A percentile compares a stretch with the other conserved stretches of the same genome.
These are phyloP conservation scores for Cyclostephanos invisitatus DNA, from an alignment of 108 stramenopile genomes.

Conservation along the genomic window DNA sequence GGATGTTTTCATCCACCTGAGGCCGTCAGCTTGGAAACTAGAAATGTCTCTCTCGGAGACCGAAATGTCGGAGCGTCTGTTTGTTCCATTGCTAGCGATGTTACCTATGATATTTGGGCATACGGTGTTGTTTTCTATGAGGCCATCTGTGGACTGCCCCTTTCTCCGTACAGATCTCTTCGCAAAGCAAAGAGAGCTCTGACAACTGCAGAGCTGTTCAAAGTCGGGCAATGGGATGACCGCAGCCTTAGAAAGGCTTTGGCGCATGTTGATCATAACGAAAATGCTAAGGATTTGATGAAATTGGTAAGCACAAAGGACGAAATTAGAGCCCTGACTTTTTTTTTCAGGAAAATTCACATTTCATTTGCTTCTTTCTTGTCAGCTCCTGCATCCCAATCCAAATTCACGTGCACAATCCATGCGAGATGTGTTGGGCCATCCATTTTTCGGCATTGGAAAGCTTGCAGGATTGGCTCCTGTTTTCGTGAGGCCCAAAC, in stretches of 20 bases:
- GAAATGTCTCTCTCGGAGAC: slow-evolving; percentile 61
- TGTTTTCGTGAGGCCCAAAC: slow-evolving; percentile 14
- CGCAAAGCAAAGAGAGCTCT: slow-evolving; percentile 81
- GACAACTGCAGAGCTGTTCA: slow-evolving; percentile 72
- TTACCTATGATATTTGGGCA: slow-evolving; percentile 88
- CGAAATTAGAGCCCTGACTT: not conserved
- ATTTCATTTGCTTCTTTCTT: not conserved
- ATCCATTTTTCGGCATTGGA: slow-evolving; percentile 69
- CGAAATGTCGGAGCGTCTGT: slow-evolving; percentile 66
- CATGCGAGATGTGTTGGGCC: slow-evolving; percentile 78
- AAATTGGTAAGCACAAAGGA: slow-evolving; percentile 45
- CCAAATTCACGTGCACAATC: slow-evolving; percentile 62
- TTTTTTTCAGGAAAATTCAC: not conserved
- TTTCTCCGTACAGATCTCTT: slow-evolving; percentile 75
- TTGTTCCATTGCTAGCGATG: slow-evolving; percentile 65
- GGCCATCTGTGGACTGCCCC: slow-evolving; percentile 76
- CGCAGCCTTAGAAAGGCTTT: slow-evolving; percentile 73
- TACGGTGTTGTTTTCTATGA: slow-evolving; percentile 84
- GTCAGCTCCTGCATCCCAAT: slow-evolving; percentile 56
- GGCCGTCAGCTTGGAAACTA: slow-evolving; percentile 76
- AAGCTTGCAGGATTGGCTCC: slow-evolving; percentile 16
- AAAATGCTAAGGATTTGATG: slow-evolving; percentile 61
- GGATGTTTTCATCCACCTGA: slow-evolving; percentile 90
- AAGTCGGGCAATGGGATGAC: slow-evolving; percentile 87
- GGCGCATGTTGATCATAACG: slow-evolving; percentile 55